Evolutionary conservation across 176 grass and related monocot species (phyloP).

Genomic region (Carex parvula): DNA sequence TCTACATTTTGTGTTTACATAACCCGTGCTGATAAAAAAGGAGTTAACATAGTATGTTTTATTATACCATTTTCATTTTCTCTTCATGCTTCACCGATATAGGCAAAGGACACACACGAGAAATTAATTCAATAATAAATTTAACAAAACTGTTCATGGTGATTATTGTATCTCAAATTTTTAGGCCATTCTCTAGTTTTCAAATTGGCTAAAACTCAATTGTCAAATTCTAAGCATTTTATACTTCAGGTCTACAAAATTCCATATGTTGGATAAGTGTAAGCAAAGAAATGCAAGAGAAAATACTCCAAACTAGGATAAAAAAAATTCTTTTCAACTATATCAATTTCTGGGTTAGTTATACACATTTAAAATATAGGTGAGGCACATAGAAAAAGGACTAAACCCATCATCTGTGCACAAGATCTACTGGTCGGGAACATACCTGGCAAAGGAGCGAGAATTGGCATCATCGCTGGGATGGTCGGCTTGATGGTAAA

Average conservation of each 20-base stretch:
- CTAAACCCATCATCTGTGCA: constrained; percentile 67
- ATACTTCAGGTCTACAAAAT: neutral
- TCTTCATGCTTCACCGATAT: neutral
- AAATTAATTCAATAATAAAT: neutral
- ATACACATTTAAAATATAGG: constrained; percentile 43
- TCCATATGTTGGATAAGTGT: neutral
- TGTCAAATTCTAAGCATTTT: neutral
- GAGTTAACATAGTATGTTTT: constrained; percentile 74
- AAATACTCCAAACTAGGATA: neutral
- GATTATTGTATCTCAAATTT: neutral
- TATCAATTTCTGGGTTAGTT: neutral
- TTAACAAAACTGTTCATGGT: neutral
- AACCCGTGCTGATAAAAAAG: constrained; percentile 79
- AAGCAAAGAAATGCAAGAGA: neutral
- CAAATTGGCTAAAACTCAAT: neutral
- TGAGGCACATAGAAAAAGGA: constrained; percentile 64
- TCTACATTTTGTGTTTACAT: constrained; percentile 82
- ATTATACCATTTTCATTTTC: neutral
- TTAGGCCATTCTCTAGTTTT: neutral
- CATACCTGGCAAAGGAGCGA: constrained; percentile 54
- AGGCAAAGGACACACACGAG: neutral
- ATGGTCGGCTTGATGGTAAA: constrained; percentile 80
- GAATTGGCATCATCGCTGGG: constrained; percentile 60
- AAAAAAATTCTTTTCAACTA: neutral
- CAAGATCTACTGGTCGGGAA: constrained; percentile 53